Evolutionary conservation across 139 green algal species (phyloP).

Genomic region (Zygnema circumcarinatum): DNA sequence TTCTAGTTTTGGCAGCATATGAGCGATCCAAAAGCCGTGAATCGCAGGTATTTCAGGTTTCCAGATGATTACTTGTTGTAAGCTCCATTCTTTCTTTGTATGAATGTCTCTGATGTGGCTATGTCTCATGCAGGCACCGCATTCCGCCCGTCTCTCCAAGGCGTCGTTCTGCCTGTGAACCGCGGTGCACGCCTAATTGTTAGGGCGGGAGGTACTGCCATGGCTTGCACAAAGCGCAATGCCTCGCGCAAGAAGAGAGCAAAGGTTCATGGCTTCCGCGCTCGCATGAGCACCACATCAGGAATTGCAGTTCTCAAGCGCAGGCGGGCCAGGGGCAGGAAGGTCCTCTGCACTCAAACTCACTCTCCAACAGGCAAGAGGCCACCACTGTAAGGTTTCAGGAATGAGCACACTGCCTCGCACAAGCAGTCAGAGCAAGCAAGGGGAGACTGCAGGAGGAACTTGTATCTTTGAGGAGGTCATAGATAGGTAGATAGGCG

Average conservation of each 20-base stretch:
- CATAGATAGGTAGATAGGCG: no score
- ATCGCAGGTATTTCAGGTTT: no score
- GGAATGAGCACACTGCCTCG: no score
- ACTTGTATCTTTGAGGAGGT: no score
- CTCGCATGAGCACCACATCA: constrained; percentile 16
- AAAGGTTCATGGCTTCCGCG: constrained; percentile 26
- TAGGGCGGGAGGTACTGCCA: not conserved
- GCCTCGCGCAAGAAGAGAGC: constrained; percentile 38
- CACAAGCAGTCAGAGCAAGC: no score
- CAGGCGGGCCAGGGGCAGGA: constrained; percentile 20
- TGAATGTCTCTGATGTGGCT: no score
- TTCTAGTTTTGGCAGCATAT: no score
- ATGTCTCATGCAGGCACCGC: constrained; percentile 6
- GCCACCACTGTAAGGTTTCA: not conserved
- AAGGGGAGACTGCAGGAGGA: no score
- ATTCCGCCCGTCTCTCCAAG: not conserved
- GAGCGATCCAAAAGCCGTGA: no score
- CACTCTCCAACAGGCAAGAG: constrained; percentile 7
- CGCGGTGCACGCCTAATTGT: not conserved
- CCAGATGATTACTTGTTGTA: no score
- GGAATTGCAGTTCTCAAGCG: constrained; percentile 37
- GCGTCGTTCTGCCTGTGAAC: not conserved
- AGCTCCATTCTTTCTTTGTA: no score
- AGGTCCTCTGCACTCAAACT: constrained; percentile 20
- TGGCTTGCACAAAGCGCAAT: constrained; percentile 43